phyloP scores from a whole-genome alignment of 75 land plant genomes.

The Cunninghamia lanceolata region DNA sequence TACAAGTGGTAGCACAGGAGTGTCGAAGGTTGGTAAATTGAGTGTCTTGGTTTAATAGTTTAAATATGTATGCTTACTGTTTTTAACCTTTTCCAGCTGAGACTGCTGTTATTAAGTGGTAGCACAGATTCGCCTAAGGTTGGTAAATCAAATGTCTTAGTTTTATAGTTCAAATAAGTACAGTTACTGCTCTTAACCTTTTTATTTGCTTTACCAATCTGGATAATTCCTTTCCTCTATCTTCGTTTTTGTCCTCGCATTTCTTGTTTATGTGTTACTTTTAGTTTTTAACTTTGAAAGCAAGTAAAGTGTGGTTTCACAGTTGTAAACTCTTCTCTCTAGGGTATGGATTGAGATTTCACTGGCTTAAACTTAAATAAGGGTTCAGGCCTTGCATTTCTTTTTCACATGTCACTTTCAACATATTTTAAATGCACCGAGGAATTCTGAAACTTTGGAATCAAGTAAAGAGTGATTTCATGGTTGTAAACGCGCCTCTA shows the following conservation, averaged over 20 bases:
- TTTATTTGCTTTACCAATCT: not conserved
- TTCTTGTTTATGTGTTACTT: not conserved
- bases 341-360: not conserved
- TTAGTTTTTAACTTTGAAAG: not conserved
- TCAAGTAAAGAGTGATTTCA: not conserved
- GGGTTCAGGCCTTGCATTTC: not conserved
- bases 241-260: not conserved
- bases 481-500: not conserved
- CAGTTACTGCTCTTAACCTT: not conserved
- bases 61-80: not conserved
- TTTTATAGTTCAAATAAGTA: not conserved
- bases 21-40: conserved; percentile 77
- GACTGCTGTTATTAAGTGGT: conserved; percentile 88
- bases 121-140: conserved; percentile 95
- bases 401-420: not conserved
- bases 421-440: not conserved
- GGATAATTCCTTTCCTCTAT: not conserved
- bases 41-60: not conserved
- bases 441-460: not conserved
- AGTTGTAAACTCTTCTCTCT: not conserved
- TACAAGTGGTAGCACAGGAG: conserved; percentile 97
- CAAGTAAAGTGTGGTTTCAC: not conserved
- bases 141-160: not conserved
- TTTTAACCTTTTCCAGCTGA: conserved; percentile 52
- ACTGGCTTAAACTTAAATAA: not conserved